These are phyloP conservation scores for Magnolia changhungtana DNA, from an alignment of 164 flowering plant genomes.

Conservation along the genomic window DNA sequence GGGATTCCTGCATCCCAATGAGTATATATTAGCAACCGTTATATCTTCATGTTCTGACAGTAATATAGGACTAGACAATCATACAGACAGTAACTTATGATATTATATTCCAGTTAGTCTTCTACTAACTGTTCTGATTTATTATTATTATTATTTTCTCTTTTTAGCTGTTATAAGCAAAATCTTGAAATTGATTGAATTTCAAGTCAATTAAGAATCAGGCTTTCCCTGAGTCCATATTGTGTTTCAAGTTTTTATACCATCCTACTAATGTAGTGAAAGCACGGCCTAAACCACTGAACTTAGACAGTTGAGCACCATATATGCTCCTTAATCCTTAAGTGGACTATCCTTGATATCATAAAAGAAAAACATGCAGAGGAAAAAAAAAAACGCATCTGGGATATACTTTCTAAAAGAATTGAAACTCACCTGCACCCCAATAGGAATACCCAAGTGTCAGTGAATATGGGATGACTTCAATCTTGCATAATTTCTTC, in stretches of 20 bases:
- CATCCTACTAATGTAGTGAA: neutral
- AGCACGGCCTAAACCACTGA: neutral
- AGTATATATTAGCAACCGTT: conserved; percentile 51
- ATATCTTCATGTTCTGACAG: conserved; percentile 51
- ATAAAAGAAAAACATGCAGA: neutral
- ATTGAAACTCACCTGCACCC: conserved; percentile 65
- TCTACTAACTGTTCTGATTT: too few relatives aligned
- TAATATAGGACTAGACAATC: too few relatives aligned
- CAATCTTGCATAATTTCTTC: conserved; percentile 57
- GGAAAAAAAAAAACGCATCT: neutral
- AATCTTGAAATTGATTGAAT: too few relatives aligned
- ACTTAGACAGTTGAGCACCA: neutral
- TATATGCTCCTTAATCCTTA: neutral
- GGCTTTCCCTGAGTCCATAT: neutral
- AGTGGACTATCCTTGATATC: neutral
- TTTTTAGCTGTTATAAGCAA: too few relatives aligned
- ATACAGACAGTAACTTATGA: too few relatives aligned
- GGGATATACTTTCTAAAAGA: conserved; percentile 1
- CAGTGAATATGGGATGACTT: conserved; percentile 76
- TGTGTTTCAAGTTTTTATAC: neutral
- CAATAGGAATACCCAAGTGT: conserved; percentile 95
- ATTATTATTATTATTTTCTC: too few relatives aligned
- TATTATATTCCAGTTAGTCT: too few relatives aligned
- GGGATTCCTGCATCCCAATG: conserved; percentile 37
- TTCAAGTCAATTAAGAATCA: neutral